These are phyloP conservation scores for Starmerella asiatica DNA, from an alignment of 805 yeast genomes.

Conservation along the genomic window DNA sequence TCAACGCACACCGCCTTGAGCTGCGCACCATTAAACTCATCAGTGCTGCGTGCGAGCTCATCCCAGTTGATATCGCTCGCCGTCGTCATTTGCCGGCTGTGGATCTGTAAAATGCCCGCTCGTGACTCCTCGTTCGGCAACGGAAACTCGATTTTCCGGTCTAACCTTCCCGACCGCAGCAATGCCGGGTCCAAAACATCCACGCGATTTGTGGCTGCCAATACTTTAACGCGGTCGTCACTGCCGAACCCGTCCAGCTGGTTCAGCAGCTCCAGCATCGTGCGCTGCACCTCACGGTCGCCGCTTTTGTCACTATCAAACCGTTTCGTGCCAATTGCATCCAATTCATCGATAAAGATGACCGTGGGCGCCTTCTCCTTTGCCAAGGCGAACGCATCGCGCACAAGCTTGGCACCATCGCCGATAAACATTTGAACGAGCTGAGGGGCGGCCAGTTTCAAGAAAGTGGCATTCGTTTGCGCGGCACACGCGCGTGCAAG, in stretches of 20 bases:
- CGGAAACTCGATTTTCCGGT: constrained; percentile 96
- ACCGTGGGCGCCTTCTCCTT: constrained; percentile 98
- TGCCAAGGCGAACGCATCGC: constrained; percentile 95
- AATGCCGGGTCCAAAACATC: constrained; percentile 98
- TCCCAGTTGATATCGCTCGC: constrained; percentile 87
- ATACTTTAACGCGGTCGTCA: constrained; percentile 91
- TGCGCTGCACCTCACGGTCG: constrained; percentile 97
- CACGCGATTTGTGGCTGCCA: constrained; percentile 97
- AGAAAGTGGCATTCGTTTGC: constrained; percentile 92
- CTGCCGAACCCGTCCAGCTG: constrained; percentile 97
- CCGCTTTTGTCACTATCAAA: constrained; percentile 96
- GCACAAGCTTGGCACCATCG: constrained; percentile 94
- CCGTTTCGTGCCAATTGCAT: constrained; percentile 97
- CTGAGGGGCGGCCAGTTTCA: constrained; percentile 95
- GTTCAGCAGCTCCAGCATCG: constrained; percentile 94
- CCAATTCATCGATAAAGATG: constrained; percentile 94
- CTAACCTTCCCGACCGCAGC: constrained; percentile 92
- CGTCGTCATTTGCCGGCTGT: constrained; percentile 90
- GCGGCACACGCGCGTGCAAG: constrained; percentile 98
- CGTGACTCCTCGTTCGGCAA: constrained; percentile 95
- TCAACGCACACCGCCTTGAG: constrained; percentile 97
- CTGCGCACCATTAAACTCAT: constrained; percentile 98
- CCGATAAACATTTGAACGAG: constrained; percentile 97
- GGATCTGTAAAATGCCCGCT: constrained; percentile 92
- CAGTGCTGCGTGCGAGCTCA: constrained; percentile 94